Percentiles rank a stretch among this genome's conserved stretches.
Conservation (phyloP, 2,329 filamentous ascomycete species). For the Fusarium protoensiforme region DNA sequence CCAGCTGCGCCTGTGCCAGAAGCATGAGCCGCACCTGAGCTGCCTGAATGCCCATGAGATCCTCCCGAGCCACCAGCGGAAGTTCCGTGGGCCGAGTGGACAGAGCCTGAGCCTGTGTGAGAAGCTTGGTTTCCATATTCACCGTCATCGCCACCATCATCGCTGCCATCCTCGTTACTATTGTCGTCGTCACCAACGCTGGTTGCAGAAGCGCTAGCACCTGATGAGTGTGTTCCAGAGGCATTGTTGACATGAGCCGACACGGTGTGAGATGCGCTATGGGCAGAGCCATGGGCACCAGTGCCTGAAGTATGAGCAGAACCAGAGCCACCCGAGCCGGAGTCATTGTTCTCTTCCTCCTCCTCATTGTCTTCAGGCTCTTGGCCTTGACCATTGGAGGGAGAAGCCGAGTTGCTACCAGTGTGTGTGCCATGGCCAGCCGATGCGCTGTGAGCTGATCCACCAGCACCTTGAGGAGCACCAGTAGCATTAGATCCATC, state of each 20-base stretch:
- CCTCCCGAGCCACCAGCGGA: background rate
- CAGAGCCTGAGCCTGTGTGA: background rate
- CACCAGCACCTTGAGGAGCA: background rate
- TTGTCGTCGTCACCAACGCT: background rate
- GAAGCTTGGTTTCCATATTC: background rate
- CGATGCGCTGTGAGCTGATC: background rate
- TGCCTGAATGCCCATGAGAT: background rate
- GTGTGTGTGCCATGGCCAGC: background rate
- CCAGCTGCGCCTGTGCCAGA: background rate
- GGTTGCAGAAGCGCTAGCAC: background rate
- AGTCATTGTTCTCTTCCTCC: background rate
- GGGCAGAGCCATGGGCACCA: background rate
- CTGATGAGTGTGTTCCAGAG: background rate
- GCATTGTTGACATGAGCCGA: background rate
- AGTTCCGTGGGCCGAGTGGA: background rate
- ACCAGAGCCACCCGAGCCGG: background rate
- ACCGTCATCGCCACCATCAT: background rate
- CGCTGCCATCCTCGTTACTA: background rate
- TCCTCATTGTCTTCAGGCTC: background rate
- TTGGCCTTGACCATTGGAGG: background rate
- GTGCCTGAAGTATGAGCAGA: background rate
- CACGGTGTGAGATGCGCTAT: background rate
- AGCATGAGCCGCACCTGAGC: background rate
- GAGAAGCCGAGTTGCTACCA: background rate
- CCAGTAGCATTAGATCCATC: background rate